Evolutionary conservation across 2,329 filamentous ascomycete species (phyloP), one percentile per base, ranked within the genome.

Genomic region (Pseudopyrenochaeta lycopersici): DNA sequence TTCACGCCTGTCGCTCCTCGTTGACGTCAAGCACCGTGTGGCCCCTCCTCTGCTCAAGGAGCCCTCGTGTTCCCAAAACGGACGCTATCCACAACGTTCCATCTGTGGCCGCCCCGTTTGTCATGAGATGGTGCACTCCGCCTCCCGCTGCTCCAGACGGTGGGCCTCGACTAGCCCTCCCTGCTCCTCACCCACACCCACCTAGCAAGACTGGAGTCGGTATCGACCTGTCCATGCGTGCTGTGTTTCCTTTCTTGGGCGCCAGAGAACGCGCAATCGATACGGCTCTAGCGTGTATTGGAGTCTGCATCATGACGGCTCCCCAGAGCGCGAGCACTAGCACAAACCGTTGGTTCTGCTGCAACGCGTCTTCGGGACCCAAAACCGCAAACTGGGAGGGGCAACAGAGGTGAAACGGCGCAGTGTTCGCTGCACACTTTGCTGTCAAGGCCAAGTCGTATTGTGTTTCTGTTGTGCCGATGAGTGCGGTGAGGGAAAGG

Each of bases 201-300:
- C 23, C 23, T 27, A 21, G 23, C 39, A 29, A 12, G 35, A 11
- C n/a, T 17, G n/a, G 35, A 21, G 35, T 5, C 35, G 18, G 2
- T 9, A n/a, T 21, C 9, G 39, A 15, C 31, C n/a, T n/a, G n/a
- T n/a, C n/a, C n/a, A n/a, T n/a, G n/a, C n/a, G 33, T 21, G 20
- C 29, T 27, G 23, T 9, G 20, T 12, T 27, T 40, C 31, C 20
- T 42, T 32, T 20, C 29, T 56, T 52, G 50, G 48, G 50, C 59
- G 40, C 40, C 27, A 21, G 40, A 20, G 40, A 31, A 6, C 59
- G 49, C 58, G 64, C 60, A 66, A 67, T 67, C 64, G 63, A 65
- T 66, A 66, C 45, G 50, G 42, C 38, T 47, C 39, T 49, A 64
- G 55, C 36, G 54, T 55, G 60, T 52, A 56, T 53, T 47, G 32